phyloP scores from a whole-genome alignment of 2,329 filamentous ascomycete genomes.

The Trichoderma atroviride region DNA sequence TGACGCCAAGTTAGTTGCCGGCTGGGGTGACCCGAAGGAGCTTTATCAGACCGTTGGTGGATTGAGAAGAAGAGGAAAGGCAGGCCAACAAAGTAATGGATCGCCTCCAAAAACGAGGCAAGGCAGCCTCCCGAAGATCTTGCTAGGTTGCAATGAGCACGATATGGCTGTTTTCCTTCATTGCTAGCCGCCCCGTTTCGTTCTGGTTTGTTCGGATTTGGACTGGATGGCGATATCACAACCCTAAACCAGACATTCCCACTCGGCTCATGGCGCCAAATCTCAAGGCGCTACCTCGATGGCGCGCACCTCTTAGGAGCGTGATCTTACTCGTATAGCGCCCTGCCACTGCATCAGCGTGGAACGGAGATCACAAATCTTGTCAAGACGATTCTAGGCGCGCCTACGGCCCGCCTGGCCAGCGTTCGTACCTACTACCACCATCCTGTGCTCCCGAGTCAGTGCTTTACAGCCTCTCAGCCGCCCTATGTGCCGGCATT shows the following conservation, averaged over 20 bases:
- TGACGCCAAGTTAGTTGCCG: neutral
- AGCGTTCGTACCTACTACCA: neutral
- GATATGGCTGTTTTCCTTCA: neutral
- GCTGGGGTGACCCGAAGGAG: neutral
- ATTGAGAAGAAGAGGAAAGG: neutral
- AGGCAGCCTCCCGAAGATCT: neutral
- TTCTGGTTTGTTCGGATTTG: neutral
- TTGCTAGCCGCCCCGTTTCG: neutral
- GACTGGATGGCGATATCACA: slow-evolving; percentile 3
- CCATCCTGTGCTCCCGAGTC: neutral
- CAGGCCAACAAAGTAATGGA: neutral
- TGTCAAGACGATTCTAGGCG: slow-evolving; percentile 4
- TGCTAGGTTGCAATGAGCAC: neutral
- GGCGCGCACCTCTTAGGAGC: neutral
- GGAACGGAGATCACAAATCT: neutral
- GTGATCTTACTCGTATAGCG: neutral
- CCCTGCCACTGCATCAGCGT: neutral
- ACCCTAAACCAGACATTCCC: slow-evolving; percentile 3
- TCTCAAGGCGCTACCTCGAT: slow-evolving; percentile 9
- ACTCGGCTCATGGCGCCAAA: slow-evolving; percentile 3
- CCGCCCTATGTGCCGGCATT: neutral
- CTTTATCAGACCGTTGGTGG: neutral
- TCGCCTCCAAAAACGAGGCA: slow-evolving; percentile 6
- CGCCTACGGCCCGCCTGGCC: slow-evolving; percentile 3
- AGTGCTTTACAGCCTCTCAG: slow-evolving; percentile 1